Evolutionary conservation across 345 rosid species (phyloP).

Genomic region (Citrus reticulata): DNA sequence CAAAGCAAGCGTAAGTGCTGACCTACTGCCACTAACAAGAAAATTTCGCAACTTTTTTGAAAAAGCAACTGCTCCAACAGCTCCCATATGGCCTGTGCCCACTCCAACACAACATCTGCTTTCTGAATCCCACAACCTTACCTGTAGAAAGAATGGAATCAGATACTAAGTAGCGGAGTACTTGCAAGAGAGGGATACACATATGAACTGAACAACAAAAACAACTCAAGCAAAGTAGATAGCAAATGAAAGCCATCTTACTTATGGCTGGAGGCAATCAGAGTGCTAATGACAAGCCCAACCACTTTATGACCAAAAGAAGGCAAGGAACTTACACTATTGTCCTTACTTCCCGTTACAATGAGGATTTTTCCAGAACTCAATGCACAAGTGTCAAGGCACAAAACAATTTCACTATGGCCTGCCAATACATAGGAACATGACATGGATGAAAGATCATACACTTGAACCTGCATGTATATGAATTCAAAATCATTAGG

Average conservation of each 20-base stretch:
- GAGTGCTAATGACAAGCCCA: conserved; percentile 5
- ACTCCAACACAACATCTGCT: conserved; percentile 71
- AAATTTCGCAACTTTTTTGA: conserved; percentile 63
- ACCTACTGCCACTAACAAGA: conserved; percentile 96
- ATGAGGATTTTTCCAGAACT: conserved; percentile 57
- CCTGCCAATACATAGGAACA: conserved; percentile 90
- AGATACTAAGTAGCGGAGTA: neutral
- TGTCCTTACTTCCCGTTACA: conserved; percentile 91
- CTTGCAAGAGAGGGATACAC: neutral
- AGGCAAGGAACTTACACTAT: conserved; percentile 53
- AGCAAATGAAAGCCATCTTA: neutral
- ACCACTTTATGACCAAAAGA: neutral
- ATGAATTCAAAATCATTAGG: conserved; percentile 16
- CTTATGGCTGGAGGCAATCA: neutral
- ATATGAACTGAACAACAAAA: neutral
- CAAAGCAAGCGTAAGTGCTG: conserved; percentile 18
- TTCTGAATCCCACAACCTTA: conserved; percentile 82
- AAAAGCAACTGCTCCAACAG: conserved; percentile 88
- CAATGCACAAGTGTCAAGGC: conserved; percentile 76
- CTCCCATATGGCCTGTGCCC: conserved; percentile 88
- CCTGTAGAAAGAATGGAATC: conserved; percentile 41
- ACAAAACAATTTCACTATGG: conserved; percentile 72
- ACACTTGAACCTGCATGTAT: conserved; percentile 75
- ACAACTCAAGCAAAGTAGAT: neutral
- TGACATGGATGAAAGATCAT: conserved; percentile 83